Conservation (phyloP, 2,329 filamentous ascomycete genomes). For the Neonectria punicea region DNA sequence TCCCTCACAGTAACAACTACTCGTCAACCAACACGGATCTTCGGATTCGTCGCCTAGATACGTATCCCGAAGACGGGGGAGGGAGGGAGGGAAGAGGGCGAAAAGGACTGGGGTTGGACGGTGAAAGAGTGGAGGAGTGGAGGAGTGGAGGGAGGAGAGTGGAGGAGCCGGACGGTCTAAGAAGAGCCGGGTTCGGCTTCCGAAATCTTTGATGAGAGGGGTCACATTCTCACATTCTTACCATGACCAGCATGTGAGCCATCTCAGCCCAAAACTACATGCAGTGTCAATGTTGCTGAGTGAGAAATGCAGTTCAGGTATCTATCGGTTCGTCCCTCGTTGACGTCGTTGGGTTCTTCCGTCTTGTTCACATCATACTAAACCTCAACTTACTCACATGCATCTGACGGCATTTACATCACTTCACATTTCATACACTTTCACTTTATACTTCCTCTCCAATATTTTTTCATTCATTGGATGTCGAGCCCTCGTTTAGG, state of each 20-base stretch:
- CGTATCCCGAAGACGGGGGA: not conserved
- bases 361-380: not conserved
- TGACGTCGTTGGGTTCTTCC: not conserved
- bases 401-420: not conserved
- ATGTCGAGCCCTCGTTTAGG: slow-evolving; percentile 37
- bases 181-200: slow-evolving; percentile 20
- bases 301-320: not conserved
- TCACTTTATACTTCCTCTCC: slow-evolving; percentile 12
- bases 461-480: slow-evolving; percentile 40
- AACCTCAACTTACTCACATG: too few relatives aligned
- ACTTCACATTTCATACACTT: not conserved
- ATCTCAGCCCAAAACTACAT: not conserved
- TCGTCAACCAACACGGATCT: too few relatives aligned
- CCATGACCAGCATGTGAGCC: too few relatives aligned
- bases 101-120: not conserved
- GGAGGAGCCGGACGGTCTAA: not conserved
- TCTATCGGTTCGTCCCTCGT: not conserved
- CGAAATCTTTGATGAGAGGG: slow-evolving; percentile 16
- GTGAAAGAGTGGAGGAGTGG: not conserved
- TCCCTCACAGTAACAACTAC: not conserved
- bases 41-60: not conserved
- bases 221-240: not conserved
- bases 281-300: not conserved
- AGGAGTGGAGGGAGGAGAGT: not conserved
- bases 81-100: not conserved